A percentile compares a stretch with the other conserved stretches of the same genome.
Evolutionary conservation across 1,284 basidiomycete species (phyloP).

Genomic region (Spongispora temasekensis): DNA sequence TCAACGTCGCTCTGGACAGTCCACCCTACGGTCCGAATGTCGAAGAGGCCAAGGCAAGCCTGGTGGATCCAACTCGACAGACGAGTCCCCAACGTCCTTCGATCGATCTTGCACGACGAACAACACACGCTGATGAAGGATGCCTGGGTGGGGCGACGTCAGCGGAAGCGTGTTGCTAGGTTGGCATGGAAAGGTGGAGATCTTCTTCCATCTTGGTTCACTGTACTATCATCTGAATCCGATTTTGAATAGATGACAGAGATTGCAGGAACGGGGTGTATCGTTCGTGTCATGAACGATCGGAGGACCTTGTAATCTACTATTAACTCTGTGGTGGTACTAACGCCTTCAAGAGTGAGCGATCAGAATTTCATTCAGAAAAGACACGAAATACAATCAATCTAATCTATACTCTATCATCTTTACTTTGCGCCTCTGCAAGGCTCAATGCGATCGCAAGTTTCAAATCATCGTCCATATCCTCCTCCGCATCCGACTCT

Average conservation of each 20-base stretch:
- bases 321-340: background rate
- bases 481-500: no score
- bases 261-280: conserved; percentile 93
- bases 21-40: conserved; percentile 84
- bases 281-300: conserved; percentile 98
- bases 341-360: background rate
- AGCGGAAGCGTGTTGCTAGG: conserved; percentile 84
- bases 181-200: conserved; percentile 32
- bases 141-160: conserved; percentile 81
- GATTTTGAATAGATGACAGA: conserved; percentile 81
- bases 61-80: conserved; percentile 85
- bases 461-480: conserved; percentile 53
- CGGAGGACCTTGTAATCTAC: conserved; percentile 71
- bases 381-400: conserved; percentile 4
- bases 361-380: background rate
- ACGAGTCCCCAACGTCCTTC: conserved; percentile 82
- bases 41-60: conserved; percentile 92
- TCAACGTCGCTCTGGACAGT: conserved; percentile 69
- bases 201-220: background rate
- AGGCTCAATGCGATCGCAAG: conserved; percentile 59
- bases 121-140: conserved; percentile 95
- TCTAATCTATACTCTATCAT: conserved; percentile 23
- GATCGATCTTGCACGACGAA: conserved; percentile 72
- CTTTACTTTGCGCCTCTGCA: conserved; percentile 51
- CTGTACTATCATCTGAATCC: conserved; percentile 8